Evolutionary conservation across 2,329 filamentous ascomycete species (phyloP).

Genomic region (Cucurbitaria berberidis): DNA sequence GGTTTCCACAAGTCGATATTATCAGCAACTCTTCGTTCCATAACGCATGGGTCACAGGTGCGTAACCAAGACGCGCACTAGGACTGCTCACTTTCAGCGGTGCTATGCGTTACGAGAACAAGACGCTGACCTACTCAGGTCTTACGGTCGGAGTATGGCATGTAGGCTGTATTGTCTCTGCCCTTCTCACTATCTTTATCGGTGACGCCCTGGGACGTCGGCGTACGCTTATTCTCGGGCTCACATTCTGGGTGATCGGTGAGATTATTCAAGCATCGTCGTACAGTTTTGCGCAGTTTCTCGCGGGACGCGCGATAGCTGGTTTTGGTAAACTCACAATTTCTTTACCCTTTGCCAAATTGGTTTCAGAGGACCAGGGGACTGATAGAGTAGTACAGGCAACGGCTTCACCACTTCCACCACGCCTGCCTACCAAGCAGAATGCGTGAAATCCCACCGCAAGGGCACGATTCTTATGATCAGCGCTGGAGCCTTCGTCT

Average conservation of each 20-base stretch:
- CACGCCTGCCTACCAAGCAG: conserved; percentile 60
- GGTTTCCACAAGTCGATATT: conserved; percentile 36
- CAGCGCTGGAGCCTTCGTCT: conserved; percentile 58
- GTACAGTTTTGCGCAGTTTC: conserved; percentile 57
- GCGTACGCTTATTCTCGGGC: conserved; percentile 57
- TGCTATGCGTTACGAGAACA: neutral
- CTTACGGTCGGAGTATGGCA: conserved; percentile 41
- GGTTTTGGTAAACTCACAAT: conserved; percentile 55
- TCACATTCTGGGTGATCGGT: conserved; percentile 57
- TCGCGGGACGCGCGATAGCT: conserved; percentile 57
- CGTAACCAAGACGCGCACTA: neutral
- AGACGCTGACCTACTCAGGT: conserved; percentile 18
- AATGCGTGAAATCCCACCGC: conserved; percentile 52
- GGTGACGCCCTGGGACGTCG: conserved; percentile 59
- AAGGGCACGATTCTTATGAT: conserved; percentile 57
- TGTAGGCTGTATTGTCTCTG: conserved; percentile 65
- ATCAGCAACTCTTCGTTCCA: conserved; percentile 25
- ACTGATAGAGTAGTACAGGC: conserved; percentile 33
- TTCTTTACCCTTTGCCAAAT: neutral
- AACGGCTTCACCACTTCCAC: conserved; percentile 61
- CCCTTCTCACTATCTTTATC: conserved; percentile 56
- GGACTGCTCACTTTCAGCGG: neutral
- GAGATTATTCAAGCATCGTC: conserved; percentile 57
- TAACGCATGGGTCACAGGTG: conserved; percentile 36
- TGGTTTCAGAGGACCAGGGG: neutral